Evolutionary conservation across 129 eudicot species (phyloP), one percentile per base, ranked within the genome.

Genomic region (Chrysanthemum lavandulifolium): DNA sequence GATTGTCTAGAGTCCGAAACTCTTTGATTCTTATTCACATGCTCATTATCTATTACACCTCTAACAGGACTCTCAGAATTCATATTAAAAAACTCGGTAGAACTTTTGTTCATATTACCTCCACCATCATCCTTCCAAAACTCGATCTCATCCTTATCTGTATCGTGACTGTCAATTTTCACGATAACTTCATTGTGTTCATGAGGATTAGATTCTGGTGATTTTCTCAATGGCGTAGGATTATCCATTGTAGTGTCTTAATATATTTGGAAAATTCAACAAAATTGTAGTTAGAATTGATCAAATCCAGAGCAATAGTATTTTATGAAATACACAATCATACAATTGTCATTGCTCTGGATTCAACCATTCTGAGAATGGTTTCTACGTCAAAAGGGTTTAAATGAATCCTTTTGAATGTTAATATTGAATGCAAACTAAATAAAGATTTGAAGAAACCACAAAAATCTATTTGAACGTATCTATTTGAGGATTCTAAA

Each of bases 231-330:
- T 53, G 65, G 56, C 40, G 72, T 15, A 58, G 58, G 64, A 48
- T 67, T 75, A 7, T 63, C 72, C 82, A 78, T 78, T 77, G 61
- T 18, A 14, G 21, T 53, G 23, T 11, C 18, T 33, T 57, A 4
- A 9, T 59, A 59, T 21, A 18, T 40, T 40, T 40, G 47, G 47
- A 25, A 67, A 33, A 18, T 19, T n/a, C 13, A 61, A 45, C 36
- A 4, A 8, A 43, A 58, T 19, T 18, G 9, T 33, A 31, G 45
- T 62, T 31, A 25, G 59, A 77, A 53, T 52, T 43, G 72, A 43
- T 36, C 57, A 78, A 71, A 78, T 78, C 82, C 82, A 78, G 82
- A 78, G 78, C 82, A 78, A 75, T 27, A 78, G 47, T 74, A 43
- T 29, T 7, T n/a, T 6, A 75, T 67, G 73, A 66, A 56, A 45